Percentiles rank a stretch among this genome's conserved stretches.
Conservation (phyloP, 176 grass and related monocot genomes). For the Metroxylon sagu region DNA sequence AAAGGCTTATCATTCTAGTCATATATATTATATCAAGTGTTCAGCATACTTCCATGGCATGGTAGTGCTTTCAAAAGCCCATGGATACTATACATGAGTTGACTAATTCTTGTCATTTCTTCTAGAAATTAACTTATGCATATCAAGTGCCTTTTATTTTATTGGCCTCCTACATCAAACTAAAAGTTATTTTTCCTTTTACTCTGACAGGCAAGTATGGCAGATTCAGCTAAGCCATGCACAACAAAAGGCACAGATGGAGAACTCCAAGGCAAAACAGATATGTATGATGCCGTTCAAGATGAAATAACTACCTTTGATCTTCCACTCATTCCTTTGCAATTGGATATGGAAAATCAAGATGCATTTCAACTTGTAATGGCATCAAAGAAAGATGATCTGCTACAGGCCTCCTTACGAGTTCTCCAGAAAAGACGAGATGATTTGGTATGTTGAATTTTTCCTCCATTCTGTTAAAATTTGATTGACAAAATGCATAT, state of each 20-base stretch:
- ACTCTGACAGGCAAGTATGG: not conserved
- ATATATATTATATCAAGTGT: too few relatives aligned
- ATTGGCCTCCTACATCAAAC: too few relatives aligned
- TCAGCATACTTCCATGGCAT: too few relatives aligned
- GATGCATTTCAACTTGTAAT: not conserved
- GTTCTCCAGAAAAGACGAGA: slow-evolving; percentile 15
- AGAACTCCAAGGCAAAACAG: not conserved
- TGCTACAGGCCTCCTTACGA: slow-evolving; percentile 11
- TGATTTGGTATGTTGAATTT: slow-evolving; percentile 4
- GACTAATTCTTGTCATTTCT: too few relatives aligned
- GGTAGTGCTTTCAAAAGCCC: too few relatives aligned
- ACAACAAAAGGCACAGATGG: not conserved
- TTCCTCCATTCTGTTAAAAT: too few relatives aligned
- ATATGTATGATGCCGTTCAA: not conserved
- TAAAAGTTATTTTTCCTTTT: too few relatives aligned
- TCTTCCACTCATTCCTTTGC: not conserved
- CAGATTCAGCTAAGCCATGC: not conserved
- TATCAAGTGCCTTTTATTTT: too few relatives aligned
- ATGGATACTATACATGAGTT: too few relatives aligned
- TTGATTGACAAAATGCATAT: too few relatives aligned
- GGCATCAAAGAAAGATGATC: slow-evolving; percentile 15
- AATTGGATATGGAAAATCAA: not conserved
- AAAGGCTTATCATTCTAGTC: too few relatives aligned
- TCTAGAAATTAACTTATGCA: too few relatives aligned
- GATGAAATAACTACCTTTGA: not conserved